Base-by-base conservation (phyloP, 1,284 basidiomycete genomes). In the Hortiboletus rubellus region DNA sequence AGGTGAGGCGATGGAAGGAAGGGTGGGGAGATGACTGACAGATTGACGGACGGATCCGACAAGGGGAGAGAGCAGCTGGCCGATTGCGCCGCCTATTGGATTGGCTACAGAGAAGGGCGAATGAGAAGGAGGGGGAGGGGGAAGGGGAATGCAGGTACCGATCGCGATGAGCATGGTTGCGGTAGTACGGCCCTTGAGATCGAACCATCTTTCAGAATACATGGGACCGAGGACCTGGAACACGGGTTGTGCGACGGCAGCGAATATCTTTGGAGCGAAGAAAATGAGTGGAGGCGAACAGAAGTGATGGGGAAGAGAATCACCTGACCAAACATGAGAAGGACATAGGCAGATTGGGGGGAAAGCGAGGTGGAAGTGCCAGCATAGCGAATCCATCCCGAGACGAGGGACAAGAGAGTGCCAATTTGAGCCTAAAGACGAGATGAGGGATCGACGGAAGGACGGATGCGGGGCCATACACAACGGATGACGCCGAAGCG, bases 141-240 rank as follows among this genome's bases (percentile, higher is more conserved):
- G 30, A 22, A 27, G 30, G 10, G 5, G 14, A 9, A 50, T 15
- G 22, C 17, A 49, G 66, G 8, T 12, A 87, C 89, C 78, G 36
- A 92, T 79, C n/a, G 89, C 82, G 53, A 91, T 76, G 33, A 89
- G 66, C 89, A 91, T 92, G 2, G 91, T 92, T 15, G 87, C 88
- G 0, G 90, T 91, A 7, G 86, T 91, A 46, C 90, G 78, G 1
- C 86, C 82, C 55, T 80, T 78, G 44, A 91, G 72, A 61, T 88
- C 82, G 63, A 92, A 92, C 91, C 91, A 92, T 33, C 75, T 82
- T 66, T 92, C 87, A 1, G 89, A 91, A 69, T 87, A 92, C 54
- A 82, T 86, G 1, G 90, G 87, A 7, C 85, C 85, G 10, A 91
- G 73, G 22, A 91, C 80, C 71, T 89, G 88, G 66, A 84, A 91